These are phyloP conservation scores for Brassica cretica DNA, from an alignment of 345 rosid genomes.

Conservation along the genomic window DNA sequence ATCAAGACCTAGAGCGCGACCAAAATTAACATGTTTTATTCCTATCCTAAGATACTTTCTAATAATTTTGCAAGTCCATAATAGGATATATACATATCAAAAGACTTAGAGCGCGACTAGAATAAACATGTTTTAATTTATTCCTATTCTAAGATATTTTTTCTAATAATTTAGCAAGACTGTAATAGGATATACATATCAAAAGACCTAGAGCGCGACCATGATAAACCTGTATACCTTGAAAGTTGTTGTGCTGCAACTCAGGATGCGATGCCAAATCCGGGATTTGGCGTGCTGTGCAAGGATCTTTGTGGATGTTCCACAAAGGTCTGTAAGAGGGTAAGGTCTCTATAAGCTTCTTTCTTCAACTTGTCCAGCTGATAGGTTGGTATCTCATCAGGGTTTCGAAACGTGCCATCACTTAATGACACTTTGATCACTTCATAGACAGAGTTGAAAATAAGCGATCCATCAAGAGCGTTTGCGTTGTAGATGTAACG, in stretches of 20 bases:
- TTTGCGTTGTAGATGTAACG: constrained; percentile 42
- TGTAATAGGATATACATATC: not conserved
- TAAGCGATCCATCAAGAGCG: constrained; percentile 27
- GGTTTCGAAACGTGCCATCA: constrained; percentile 29
- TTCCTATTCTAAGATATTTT: no score
- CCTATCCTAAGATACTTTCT: not conserved
- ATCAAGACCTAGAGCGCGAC: not conserved
- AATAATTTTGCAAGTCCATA: not conserved
- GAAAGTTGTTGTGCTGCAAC: constrained; percentile 20
- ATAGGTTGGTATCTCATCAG: constrained; percentile 36
- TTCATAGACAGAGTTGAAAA: constrained; percentile 55
- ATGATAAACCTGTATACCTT: constrained; percentile 12
- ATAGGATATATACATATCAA: not conserved
- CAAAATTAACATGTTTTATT: not conserved
- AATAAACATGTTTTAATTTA: no score
- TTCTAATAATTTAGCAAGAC: no score
- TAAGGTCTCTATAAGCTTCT: constrained; percentile 50
- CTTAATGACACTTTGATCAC: constrained; percentile 44
- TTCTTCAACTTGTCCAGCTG: constrained; percentile 52
- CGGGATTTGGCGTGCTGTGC: constrained; percentile 28
- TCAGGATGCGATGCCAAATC: not conserved
- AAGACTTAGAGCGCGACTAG: not conserved
- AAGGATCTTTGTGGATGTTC: constrained; percentile 43
- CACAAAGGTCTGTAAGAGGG: constrained; percentile 22
- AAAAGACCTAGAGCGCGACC: not conserved